Evolutionary conservation across 805 yeast genomes (phyloP).

Genomic region (Pichia rugopelliculosa): DNA sequence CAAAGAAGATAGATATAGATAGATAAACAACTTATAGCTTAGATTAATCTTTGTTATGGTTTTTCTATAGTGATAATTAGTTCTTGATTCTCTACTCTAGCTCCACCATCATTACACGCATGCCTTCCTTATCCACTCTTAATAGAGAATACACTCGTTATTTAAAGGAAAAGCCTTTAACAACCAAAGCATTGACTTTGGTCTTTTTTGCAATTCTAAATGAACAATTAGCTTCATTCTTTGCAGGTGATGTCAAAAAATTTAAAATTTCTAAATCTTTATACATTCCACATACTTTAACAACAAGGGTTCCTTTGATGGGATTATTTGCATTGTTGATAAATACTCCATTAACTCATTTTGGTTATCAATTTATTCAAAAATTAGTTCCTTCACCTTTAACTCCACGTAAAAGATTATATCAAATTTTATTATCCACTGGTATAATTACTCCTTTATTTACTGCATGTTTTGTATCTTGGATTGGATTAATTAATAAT

Average conservation of each 20-base stretch:
- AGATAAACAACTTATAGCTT: no score
- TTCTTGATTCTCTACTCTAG: neutral
- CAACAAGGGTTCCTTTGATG: slow-evolving; percentile 43
- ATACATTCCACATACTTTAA: slow-evolving; percentile 34
- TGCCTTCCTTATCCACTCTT: neutral
- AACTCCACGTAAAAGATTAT: slow-evolving; percentile 31
- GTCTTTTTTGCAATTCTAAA: slow-evolving; percentile 49
- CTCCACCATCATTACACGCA: no score
- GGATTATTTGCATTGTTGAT: slow-evolving; percentile 47
- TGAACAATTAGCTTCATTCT: slow-evolving; percentile 46
- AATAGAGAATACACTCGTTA: neutral
- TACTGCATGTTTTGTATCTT: slow-evolving; percentile 41
- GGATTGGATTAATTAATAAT: slow-evolving; percentile 44
- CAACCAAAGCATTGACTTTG: slow-evolving; percentile 53
- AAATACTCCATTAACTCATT: slow-evolving; percentile 54
- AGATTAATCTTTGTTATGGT: no score
- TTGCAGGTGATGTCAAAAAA: slow-evolving; percentile 37
- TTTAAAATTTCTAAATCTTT: slow-evolving; percentile 13
- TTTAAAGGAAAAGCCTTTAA: slow-evolving; percentile 39
- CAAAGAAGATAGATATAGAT: no score
- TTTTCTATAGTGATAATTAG: neutral
- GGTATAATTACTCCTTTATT: slow-evolving; percentile 49
- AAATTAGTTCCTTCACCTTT: slow-evolving; percentile 39
- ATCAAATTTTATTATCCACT: slow-evolving; percentile 46
- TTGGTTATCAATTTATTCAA: slow-evolving; percentile 41